Percentiles rank a stretch among this genome's conserved stretches.
These are phyloP conservation scores for Odontarrhena argentea DNA, from an alignment of 345 rosid genomes.

Conservation along the genomic window DNA sequence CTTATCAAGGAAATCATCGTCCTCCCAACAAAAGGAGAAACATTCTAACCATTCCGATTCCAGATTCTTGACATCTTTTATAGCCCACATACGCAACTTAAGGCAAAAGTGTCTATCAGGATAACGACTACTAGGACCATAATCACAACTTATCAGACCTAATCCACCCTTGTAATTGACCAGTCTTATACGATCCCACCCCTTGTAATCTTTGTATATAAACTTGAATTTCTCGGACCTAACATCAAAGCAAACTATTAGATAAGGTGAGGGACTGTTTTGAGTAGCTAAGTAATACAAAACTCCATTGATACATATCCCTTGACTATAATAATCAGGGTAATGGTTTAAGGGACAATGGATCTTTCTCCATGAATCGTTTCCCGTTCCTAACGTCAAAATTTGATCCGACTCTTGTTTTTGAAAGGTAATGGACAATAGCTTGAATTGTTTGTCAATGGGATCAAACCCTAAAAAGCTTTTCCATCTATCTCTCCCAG, in stretches of 20 bases:
- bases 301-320: no score
- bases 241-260: not conserved
- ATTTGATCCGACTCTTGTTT: not conserved
- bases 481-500: no score
- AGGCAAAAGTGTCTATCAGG: not conserved
- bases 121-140: not conserved
- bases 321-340: no score
- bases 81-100: not conserved
- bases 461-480: not conserved
- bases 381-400: not conserved
- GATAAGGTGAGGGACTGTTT: not conserved
- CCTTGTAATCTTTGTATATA: not conserved
- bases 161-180: not conserved
- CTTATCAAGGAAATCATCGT: no score
- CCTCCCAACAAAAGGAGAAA: no score
- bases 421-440: not conserved
- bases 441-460: not conserved
- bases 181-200: not conserved
- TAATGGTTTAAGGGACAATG: no score
- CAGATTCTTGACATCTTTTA: not conserved
- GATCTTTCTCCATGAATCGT: not conserved
- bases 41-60: not conserved
- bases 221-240: slow-evolving; percentile 4
- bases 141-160: not conserved
- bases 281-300: not conserved